Evolutionary conservation across 148 eudicot species (phyloP), one percentile per base, ranked within the genome.

Genomic region (Rhododendron ferrugineum): DNA sequence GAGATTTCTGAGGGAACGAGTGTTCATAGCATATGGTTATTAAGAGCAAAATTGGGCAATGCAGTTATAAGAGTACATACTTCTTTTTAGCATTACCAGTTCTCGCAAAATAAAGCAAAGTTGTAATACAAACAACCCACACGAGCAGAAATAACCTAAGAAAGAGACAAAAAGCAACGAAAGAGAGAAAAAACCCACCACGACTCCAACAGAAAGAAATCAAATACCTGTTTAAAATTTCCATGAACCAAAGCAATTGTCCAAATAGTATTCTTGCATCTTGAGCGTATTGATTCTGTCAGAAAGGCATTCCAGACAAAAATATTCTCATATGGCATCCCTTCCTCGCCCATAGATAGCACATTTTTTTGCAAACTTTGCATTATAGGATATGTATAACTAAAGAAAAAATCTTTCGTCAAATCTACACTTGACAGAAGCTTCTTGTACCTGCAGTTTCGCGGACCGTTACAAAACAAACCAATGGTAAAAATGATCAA

Each of bases 231-330:
- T 91, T 94, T 95, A 89, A 95, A 93, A 88, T 93, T 84, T 49
- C 96, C 96, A 87, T 93, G 94, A 86, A 92, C 93, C 86, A 93
- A 85, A 56, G 96, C 89, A 88, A 93, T 89, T 64, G 93, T 92
- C 96, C 96, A 93, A 44, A 92, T 92, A 77, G 93, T 91, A 87
- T 92, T 92, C 50, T 81, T 92, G 92, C 92, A 93, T 87, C 93
- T 89, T 80, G 92, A 89, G 76, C 96, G 92, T 50, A 93, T 92
- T 34, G 88, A 85, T 73, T 88, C 89, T 44, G 96, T 93, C 73
- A 93, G 90, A 92, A 92, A 97, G 83, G 98, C 91, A 90, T 97
- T 97, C 99, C 99, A 95, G 68, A 97, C 98, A 88, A 97, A 97
- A 74, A 94, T 95, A 87, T 91, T 93, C 74, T 93, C 96, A 87